Evolutionary conservation across 306 rosid species (phyloP), one percentile per base, ranked within the genome.

Genomic region (Vigna unguiculata): DNA sequence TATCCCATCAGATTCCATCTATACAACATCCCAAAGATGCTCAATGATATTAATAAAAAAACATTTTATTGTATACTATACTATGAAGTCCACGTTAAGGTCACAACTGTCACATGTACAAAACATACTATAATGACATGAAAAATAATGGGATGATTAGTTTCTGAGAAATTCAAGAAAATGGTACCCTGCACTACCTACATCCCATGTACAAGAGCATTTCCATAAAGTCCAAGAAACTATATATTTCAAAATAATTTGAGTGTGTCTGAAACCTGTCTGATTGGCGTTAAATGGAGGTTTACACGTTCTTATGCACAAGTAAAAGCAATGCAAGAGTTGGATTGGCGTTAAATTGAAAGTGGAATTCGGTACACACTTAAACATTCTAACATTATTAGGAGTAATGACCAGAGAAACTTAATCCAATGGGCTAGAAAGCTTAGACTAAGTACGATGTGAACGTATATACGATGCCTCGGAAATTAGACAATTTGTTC

Each of bases 321-420:
- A 57, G 2, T 12, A 25, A 57, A 57, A 57, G 55, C 22, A 13
- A 19, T 6, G n/a, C 5, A n/a, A 55, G 61, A 1, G 63, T 13
- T 24, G 63, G 38, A 57, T 57, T 24, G 9, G 17, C 34, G 0
- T 24, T 24, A 13, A 9, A 0, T 9, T 12, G n/a, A 55, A 55
- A 55, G 34, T 20, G 8, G 24, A 52, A 20, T 21, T 21, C 16
- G 32, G 13, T 8, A 9, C 17, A 24, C 17, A 57, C 63, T 14
- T 11, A 47, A 12, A 28, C 76, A 48, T 72, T 69, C 43, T 38
- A 72, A 66, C 71, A 25, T 22, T 32, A 78, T 59, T 47, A 78
- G 25, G 47, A 49, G 38, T 20, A 51, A 28, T 8, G 48, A 83
- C 51, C 2, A 69, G 45, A 41, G 40, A 78, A 83, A 57, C 71